A percentile compares a stretch with the other conserved stretches of the same genome.
phyloP scores from a whole-genome alignment of 306 rosid genomes.

The Myrica gale region DNA sequence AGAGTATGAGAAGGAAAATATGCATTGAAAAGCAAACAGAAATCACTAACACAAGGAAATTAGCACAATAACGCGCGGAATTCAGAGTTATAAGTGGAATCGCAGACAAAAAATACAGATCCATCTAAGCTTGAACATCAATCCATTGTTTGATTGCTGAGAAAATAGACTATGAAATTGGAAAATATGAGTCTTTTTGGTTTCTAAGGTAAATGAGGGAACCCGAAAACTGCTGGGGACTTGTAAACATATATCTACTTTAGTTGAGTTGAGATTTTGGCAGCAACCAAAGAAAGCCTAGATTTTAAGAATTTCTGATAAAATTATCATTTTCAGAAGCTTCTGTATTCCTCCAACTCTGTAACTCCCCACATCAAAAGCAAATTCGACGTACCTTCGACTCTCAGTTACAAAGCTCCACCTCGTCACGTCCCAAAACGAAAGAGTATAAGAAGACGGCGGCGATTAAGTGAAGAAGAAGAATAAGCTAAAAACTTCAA shows the following conservation, averaged over 20 bases:
- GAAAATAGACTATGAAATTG: slow-evolving; percentile 1
- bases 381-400: slow-evolving; percentile 52
- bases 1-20: background rate
- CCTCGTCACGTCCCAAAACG: slow-evolving; percentile 12
- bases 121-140: slow-evolving; percentile 21
- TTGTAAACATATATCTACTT: too few relatives aligned
- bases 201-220: too few relatives aligned
- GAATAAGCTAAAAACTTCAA: slow-evolving; percentile 10
- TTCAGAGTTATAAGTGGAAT: slow-evolving; percentile 13
- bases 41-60: slow-evolving; percentile 19
- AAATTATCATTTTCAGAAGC: slow-evolving; percentile 7
- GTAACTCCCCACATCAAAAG: slow-evolving; percentile 11
- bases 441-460: background rate
- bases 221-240: too few relatives aligned
- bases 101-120: slow-evolving; percentile 26
- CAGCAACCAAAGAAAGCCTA: slow-evolving; percentile 26
- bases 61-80: slow-evolving; percentile 16
- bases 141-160: slow-evolving; percentile 12
- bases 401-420: slow-evolving; percentile 15
- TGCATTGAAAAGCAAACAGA: slow-evolving; percentile 13
- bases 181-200: background rate
- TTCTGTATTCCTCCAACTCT: slow-evolving; percentile 8
- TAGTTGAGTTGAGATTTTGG: slow-evolving; percentile 7
- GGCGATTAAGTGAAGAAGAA: background rate
- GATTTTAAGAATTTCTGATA: slow-evolving; percentile 6